These are phyloP conservation scores for Ilyonectria destructans DNA, from an alignment of 2,329 filamentous ascomycete genomes.

Conservation along the genomic window DNA sequence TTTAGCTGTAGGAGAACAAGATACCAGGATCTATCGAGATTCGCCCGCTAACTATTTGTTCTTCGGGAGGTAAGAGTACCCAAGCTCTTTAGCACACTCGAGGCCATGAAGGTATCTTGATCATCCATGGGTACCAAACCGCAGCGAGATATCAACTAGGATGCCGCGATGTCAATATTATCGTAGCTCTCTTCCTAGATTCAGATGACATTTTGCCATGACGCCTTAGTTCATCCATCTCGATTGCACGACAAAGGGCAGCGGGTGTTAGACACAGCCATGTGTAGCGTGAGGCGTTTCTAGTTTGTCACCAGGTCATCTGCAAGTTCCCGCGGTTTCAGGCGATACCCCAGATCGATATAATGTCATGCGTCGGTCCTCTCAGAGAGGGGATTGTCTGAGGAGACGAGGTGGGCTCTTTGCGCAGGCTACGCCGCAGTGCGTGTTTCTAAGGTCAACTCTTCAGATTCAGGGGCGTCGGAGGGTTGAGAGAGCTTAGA, in stretches of 20 bases:
- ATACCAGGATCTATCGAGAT: slow-evolving; percentile 2
- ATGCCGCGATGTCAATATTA: background rate
- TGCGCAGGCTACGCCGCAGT: background rate
- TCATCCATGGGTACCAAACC: too few relatives aligned
- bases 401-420: background rate
- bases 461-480: background rate
- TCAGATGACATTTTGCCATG: background rate
- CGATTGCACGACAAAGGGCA: background rate
- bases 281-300: background rate
- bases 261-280: slow-evolving; percentile 1
- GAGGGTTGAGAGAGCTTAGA: background rate
- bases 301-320: background rate
- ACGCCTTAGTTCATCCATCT: background rate
- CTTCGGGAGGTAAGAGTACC: background rate
- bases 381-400: background rate
- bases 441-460: background rate
- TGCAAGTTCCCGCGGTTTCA: background rate
- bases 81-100: background rate
- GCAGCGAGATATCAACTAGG: background rate
- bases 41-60: background rate
- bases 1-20: background rate
- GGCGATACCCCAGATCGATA: background rate
- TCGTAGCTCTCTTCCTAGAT: background rate
- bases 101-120: background rate
- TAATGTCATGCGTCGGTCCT: background rate